These are phyloP conservation scores for Bisporella sp. DNA, from an alignment of 2,329 filamentous ascomycete genomes.

Conservation along the genomic window DNA sequence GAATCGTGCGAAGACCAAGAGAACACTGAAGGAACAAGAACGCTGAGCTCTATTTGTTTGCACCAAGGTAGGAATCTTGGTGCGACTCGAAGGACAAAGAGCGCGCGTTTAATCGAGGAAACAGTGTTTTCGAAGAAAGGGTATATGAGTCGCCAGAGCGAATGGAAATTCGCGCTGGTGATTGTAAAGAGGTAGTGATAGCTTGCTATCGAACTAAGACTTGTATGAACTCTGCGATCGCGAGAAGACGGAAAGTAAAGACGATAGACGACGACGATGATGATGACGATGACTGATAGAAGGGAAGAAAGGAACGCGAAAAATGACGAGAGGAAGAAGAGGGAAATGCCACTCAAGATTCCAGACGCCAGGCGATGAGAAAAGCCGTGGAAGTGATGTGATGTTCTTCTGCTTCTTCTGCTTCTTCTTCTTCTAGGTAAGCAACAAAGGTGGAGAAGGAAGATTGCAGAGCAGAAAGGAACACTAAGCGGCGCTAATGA, in stretches of 20 bases:
- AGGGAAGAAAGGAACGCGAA: conserved; percentile 21
- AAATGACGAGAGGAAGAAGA: conserved; percentile 22
- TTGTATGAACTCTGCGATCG: conserved; percentile 13
- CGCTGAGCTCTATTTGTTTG: conserved; percentile 13
- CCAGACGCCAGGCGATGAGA: conserved; percentile 23
- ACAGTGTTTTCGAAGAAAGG: too few relatives aligned
- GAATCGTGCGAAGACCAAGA: conserved; percentile 14
- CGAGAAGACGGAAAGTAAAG: conserved; percentile 17
- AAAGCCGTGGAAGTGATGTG: too few relatives aligned
- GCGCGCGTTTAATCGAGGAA: conserved; percentile 4
- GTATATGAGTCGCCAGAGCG: too few relatives aligned
- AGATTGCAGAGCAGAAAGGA: too few relatives aligned
- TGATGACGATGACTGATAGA: conserved; percentile 15
- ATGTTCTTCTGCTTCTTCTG: too few relatives aligned
- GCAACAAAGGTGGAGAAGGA: conserved; percentile 4
- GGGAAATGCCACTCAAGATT: conserved; percentile 26
- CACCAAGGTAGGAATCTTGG: conserved; percentile 16
- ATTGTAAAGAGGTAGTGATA: conserved; percentile 21
- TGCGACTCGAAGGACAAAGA: conserved; percentile 26
- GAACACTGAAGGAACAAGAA: conserved; percentile 17
- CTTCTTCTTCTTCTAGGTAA: too few relatives aligned
- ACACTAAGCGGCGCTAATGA: too few relatives aligned
- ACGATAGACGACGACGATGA: conserved; percentile 21
- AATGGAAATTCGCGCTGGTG: too few relatives aligned
- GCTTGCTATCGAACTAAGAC: conserved; percentile 16